Evolutionary conservation across 176 grass and related monocot species (phyloP).

Genomic region (Oryza coarctata): DNA sequence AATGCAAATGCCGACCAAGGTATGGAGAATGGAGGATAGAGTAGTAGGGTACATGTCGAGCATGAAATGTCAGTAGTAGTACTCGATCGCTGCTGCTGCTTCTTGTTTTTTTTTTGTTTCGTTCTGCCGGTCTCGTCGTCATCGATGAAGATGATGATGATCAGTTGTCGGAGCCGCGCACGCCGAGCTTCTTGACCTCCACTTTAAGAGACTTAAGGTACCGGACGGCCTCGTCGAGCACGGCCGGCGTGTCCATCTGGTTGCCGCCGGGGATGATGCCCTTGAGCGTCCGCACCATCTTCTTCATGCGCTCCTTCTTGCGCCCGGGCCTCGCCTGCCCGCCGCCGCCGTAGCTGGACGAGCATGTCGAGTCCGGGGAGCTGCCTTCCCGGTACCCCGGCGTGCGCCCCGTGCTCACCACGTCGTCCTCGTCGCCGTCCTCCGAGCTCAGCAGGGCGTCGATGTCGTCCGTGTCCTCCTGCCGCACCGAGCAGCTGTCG

Average conservation of each 20-base stretch:
- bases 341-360: slow-evolving; percentile 45
- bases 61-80: slow-evolving; percentile 20
- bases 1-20: slow-evolving; percentile 18
- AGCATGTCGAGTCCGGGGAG: slow-evolving; percentile 85
- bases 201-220: slow-evolving; percentile 90
- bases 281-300: slow-evolving; percentile 78
- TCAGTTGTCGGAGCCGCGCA: slow-evolving; percentile 57
- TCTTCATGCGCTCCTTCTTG: slow-evolving; percentile 81
- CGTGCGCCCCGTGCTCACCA: slow-evolving; percentile 79
- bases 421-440: slow-evolving; percentile 85
- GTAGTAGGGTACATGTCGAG: not conserved
- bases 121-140: not conserved
- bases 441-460: slow-evolving; percentile 91
- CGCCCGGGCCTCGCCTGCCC: slow-evolving; percentile 12
- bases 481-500: slow-evolving; percentile 40
- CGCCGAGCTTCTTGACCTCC: slow-evolving; percentile 79
- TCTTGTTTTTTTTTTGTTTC: not conserved
- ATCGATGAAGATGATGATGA: not conserved
- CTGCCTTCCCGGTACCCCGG: slow-evolving; percentile 50
- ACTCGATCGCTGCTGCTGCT: slow-evolving; percentile 18
- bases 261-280: slow-evolving; percentile 78
- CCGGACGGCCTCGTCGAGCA: slow-evolving; percentile 71
- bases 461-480: slow-evolving; percentile 85
- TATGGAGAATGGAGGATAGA: slow-evolving; percentile 3
- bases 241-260: slow-evolving; percentile 75